These are phyloP conservation scores for Emergomyces pasteurianus DNA, from an alignment of 2,329 filamentous ascomycete genomes.

Conservation along the genomic window DNA sequence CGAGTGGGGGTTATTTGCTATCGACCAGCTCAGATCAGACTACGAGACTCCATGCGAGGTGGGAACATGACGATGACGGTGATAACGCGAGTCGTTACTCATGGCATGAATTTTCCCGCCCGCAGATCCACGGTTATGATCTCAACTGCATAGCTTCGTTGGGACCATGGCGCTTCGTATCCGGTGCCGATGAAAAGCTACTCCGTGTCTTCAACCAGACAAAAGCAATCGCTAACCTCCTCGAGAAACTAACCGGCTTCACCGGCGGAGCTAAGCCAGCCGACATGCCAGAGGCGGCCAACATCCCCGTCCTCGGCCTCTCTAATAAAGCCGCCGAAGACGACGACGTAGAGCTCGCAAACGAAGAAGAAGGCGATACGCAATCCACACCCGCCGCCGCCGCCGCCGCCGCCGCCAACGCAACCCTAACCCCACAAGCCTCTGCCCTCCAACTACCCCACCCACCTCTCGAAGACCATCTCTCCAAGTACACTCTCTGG, in stretches of 20 bases:
- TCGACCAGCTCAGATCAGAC: constrained; percentile 90
- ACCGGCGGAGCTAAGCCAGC: constrained; percentile 12
- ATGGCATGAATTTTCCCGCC: constrained; percentile 93
- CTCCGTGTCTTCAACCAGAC: constrained; percentile 90
- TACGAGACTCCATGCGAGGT: constrained; percentile 71
- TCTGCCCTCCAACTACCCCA: constrained; percentile 53
- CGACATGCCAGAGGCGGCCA: constrained; percentile 22
- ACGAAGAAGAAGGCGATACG: constrained; percentile 39
- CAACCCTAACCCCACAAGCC: constrained; percentile 11
- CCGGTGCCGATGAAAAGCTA: constrained; percentile 95
- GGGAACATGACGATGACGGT: constrained; percentile 42
- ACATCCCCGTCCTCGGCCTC: constrained; percentile 86
- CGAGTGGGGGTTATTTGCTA: constrained; percentile 68
- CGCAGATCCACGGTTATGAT: constrained; percentile 97
- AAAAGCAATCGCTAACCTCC: constrained; percentile 63
- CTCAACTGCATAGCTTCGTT: constrained; percentile 84
- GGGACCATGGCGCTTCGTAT: constrained; percentile 66
- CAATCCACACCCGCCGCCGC: constrained; percentile 28
- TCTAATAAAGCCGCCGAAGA: constrained; percentile 89
- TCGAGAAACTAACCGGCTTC: constrained; percentile 56
- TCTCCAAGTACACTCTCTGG: constrained; percentile 86
- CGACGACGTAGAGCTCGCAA: constrained; percentile 37
- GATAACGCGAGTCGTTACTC: constrained; percentile 33
- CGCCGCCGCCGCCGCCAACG: no score
- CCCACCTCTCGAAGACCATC: constrained; percentile 79